Percentiles rank a stretch among this genome's conserved stretches.
phyloP scores from a whole-genome alignment of 2,329 filamentous ascomycete species.

The Kalaharituber pfeilii region DNA sequence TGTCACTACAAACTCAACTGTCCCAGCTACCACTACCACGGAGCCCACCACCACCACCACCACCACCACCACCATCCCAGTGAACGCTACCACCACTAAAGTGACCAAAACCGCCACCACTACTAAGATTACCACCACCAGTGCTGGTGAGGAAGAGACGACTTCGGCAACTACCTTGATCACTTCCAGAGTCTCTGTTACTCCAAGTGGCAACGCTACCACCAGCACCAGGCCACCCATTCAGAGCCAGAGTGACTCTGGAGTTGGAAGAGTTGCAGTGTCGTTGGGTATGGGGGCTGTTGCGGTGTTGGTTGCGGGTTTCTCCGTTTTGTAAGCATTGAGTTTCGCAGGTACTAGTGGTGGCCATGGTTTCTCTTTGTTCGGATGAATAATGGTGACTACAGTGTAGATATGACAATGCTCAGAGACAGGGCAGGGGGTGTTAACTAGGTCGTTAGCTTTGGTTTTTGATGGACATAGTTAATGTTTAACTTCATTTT shows the following conservation, averaged over 20 bases:
- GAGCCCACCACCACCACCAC: slow-evolving; percentile 14
- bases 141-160: neutral
- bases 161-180: neutral
- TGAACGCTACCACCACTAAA: neutral
- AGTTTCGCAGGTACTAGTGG: no score
- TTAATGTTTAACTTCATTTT: no score
- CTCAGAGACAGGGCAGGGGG: no score
- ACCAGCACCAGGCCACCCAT: slow-evolving; percentile 1
- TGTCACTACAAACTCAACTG: slow-evolving; percentile 14
- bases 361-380: no score
- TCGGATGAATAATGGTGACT: no score
- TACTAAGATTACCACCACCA: neutral
- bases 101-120: neutral
- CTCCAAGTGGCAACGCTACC: slow-evolving; percentile 4
- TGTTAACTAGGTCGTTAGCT: no score
- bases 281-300: slow-evolving; percentile 15
- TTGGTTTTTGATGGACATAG: no score
- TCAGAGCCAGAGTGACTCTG: slow-evolving; percentile 1
- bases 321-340: slow-evolving; percentile 1
- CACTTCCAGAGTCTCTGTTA: neutral
- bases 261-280: neutral
- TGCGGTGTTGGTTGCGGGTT: slow-evolving; percentile 15
- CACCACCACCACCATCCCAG: slow-evolving; percentile 8
- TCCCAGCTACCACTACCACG: slow-evolving; percentile 10
- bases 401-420: no score